Evolutionary conservation across 495 filamentous ascomycete species (phyloP).

Genomic region (Neurospora sp.): DNA sequence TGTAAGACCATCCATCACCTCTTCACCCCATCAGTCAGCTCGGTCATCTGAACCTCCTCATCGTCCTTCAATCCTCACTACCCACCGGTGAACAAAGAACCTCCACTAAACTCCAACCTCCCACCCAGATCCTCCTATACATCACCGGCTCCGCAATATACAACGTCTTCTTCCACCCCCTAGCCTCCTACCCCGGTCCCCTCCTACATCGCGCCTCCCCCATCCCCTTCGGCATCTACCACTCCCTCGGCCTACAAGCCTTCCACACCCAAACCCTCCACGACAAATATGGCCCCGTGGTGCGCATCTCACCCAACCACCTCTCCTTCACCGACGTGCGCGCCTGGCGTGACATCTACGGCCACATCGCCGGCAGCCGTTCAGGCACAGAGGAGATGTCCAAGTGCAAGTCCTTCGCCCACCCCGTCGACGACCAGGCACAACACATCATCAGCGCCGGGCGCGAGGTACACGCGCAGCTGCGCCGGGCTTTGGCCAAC

Average conservation of each 20-base stretch:
- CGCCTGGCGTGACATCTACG: conserved; percentile 53
- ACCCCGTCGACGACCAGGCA: not conserved
- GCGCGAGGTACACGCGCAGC: conserved; percentile 26
- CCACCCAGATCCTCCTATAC: not conserved
- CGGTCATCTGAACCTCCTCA: not conserved
- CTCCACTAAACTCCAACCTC: not conserved
- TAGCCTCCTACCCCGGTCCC: conserved; percentile 44
- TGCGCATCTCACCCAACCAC: conserved; percentile 46
- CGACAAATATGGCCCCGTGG: conserved; percentile 39
- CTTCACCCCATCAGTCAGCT: not conserved
- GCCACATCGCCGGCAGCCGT: conserved; percentile 21
- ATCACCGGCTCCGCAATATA: conserved; percentile 21
- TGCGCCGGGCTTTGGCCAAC: conserved; percentile 35
- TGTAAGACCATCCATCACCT: not conserved
- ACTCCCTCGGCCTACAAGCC: conserved; percentile 6
- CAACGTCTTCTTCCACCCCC: conserved; percentile 45
- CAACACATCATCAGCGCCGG: conserved; percentile 18
- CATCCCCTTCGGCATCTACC: conserved; percentile 21
- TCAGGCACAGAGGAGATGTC: conserved; percentile 11
- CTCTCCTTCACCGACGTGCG: conserved; percentile 43
- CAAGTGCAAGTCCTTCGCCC: conserved; percentile 25
- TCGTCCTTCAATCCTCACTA: not conserved
- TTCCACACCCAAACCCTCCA: conserved; percentile 24
- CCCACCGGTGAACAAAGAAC: not conserved
- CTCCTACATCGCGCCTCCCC: conserved; percentile 27